Evolutionary conservation across 768 basidiomycete genomes (phyloP), one percentile per base, ranked within the genome.

Genomic region (Boletus fagicola): DNA sequence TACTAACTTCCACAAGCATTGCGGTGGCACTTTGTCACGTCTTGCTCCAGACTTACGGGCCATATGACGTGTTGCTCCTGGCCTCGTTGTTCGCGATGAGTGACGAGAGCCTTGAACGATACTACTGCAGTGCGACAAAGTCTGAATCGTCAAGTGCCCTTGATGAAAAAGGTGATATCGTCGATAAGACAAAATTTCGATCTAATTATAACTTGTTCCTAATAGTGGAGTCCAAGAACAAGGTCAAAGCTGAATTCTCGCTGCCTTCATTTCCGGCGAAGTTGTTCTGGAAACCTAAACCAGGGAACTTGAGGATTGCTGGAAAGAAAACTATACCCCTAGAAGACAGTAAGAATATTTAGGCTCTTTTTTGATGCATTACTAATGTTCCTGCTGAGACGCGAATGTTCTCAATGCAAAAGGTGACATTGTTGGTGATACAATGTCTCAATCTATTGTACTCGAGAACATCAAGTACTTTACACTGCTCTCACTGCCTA

Each of bases 11-110:
- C 12, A 3, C 11, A 6, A 62, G 61, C 12, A 35, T 51, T 8
- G 56, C 61, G 6, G 45, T 54, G 18, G 49, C 44, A 6, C 40
- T 62, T 38, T 62, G 61, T 47, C 48, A 46, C 4, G 45, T 35
- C 4, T 39, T 58, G n/a, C 52, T 62, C 30, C 54, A 54, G 16
- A 50, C 51, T 1, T 62, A 58, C 22, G 44, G 30, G 24, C 61
- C 49, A 6, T 39, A 51, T 44, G 61, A 62, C 8, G 44, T 62
- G 12, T 18, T 62, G 6, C 52, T 63, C 30, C 40, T 62, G 15
- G 30, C 8, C 30, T 30, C 30, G 40, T 53, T 62, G 0, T 38
- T 62, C 3, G 18, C 47, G 15, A 53, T 36, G 55, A 31, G 24
- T 11, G 54, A 62, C 9, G 1, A 62, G 22, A n/a, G 15, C 1